Conservation (phyloP, 1,284 basidiomycete genomes). For the Rhodofomes roseus region DNA sequence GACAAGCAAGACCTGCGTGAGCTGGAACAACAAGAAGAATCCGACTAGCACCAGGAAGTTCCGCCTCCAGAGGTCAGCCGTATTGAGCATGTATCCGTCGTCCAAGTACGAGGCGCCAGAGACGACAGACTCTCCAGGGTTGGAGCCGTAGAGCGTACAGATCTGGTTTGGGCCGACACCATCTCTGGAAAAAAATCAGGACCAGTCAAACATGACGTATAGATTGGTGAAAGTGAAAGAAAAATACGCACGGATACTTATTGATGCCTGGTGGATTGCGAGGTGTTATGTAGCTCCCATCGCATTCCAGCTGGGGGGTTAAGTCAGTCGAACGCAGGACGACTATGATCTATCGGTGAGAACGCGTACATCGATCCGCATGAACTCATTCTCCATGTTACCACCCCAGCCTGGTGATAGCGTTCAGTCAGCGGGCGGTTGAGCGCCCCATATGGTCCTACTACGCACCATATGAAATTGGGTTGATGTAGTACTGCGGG, state of each 20-base stretch:
- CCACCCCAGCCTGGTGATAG: conserved; percentile 59
- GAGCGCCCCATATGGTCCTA: neutral
- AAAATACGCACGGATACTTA: conserved; percentile 58
- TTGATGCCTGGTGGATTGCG: conserved; percentile 59
- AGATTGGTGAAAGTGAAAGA: conserved; percentile 18
- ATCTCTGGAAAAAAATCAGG: conserved; percentile 23
- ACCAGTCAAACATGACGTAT: neutral
- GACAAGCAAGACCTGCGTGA: conserved; percentile 56
- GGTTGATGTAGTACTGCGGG: conserved; percentile 70
- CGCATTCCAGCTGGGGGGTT: conserved; percentile 52
- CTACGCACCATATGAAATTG: conserved; percentile 64
- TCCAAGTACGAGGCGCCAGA: conserved; percentile 56
- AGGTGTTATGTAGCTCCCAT: conserved; percentile 68
- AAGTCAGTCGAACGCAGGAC: neutral
- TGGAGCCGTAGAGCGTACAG: conserved; percentile 63
- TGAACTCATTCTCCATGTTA: conserved; percentile 83
- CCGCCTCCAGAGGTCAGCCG: conserved; percentile 56
- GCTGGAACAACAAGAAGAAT: conserved; percentile 67
- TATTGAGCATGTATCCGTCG: conserved; percentile 48
- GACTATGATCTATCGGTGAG: neutral
- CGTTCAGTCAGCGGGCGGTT: neutral
- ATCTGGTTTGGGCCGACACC: conserved; percentile 60
- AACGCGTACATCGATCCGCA: conserved; percentile 51
- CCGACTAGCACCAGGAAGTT: conserved; percentile 54
- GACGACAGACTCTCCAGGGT: conserved; percentile 44